phyloP scores from a whole-genome alignment of 306 rosid species.

The Quillaja saponaria region DNA sequence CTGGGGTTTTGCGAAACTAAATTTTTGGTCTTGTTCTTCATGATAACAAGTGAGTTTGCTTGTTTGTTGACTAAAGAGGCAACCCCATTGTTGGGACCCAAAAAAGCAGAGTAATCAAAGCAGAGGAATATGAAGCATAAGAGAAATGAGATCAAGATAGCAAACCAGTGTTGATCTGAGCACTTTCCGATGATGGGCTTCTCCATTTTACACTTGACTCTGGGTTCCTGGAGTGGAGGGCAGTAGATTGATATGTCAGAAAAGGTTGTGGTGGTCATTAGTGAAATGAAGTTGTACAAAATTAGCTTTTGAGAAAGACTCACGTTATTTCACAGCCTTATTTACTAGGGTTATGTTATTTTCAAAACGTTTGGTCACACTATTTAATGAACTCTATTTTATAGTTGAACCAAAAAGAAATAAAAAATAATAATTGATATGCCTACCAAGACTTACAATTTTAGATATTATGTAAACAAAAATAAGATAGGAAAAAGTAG shows the following conservation, averaged over 20 bases:
- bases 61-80: conserved; percentile 29
- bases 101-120: conserved; percentile 46
- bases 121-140: conserved; percentile 37
- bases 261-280: not conserved
- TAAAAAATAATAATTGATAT: no score
- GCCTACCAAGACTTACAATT: no score
- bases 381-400: no score
- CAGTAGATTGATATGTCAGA: no score
- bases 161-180: conserved; percentile 48
- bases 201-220: conserved; percentile 28
- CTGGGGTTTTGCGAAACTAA: not conserved
- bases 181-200: conserved; percentile 30
- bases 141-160: conserved; percentile 42
- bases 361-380: no score
- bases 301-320: not conserved
- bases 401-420: no score
- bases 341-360: no score
- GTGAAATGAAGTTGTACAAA: not conserved
- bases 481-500: no score
- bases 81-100: conserved; percentile 22
- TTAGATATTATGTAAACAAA: no score
- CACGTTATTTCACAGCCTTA: no score
- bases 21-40: conserved; percentile 16
- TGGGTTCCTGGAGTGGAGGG: no score
- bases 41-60: conserved; percentile 16